phyloP scores from a whole-genome alignment of 225 moss, liverwort and hornwort species.

The Climacium dendroides region DNA sequence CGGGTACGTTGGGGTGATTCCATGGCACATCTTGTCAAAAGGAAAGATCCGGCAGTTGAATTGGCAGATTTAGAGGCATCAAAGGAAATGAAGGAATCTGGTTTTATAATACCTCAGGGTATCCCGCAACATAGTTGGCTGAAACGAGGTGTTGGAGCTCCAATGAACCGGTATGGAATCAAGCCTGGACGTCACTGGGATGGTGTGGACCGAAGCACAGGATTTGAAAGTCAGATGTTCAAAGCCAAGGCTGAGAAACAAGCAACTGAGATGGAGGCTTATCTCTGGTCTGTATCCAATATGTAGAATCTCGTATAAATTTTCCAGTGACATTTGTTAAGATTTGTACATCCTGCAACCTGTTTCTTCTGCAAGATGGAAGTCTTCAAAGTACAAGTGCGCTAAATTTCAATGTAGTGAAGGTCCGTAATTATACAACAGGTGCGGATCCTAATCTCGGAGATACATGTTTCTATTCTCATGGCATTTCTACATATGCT shows the following conservation, averaged over 20 bases:
- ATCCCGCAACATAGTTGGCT: slow-evolving; percentile 88
- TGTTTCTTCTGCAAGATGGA: background rate
- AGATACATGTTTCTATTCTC: background rate
- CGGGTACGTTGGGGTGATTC: slow-evolving; percentile 85
- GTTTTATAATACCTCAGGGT: slow-evolving; percentile 77
- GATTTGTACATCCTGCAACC: background rate
- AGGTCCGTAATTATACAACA: background rate
- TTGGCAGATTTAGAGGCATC: slow-evolving; percentile 72
- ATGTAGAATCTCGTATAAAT: slow-evolving; percentile 34
- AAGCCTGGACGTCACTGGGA: slow-evolving; percentile 97
- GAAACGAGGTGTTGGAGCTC: slow-evolving; percentile 61
- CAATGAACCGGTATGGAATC: slow-evolving; percentile 83
- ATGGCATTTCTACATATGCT: background rate
- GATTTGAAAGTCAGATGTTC: slow-evolving; percentile 74
- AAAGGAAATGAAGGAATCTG: slow-evolving; percentile 92
- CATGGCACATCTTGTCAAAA: slow-evolving; percentile 92
- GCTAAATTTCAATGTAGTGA: background rate
- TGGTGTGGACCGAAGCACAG: slow-evolving; percentile 89
- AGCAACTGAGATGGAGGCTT: slow-evolving; percentile 80
- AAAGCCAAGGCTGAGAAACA: slow-evolving; percentile 86
- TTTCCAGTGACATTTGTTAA: background rate
- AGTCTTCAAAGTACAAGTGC: background rate
- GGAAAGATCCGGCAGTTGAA: slow-evolving; percentile 30
- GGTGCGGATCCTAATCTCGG: background rate
- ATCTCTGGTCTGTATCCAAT: slow-evolving; percentile 93